Base-by-base conservation (phyloP, 768 basidiomycete genomes). In the Mycena indigotica region DNA sequence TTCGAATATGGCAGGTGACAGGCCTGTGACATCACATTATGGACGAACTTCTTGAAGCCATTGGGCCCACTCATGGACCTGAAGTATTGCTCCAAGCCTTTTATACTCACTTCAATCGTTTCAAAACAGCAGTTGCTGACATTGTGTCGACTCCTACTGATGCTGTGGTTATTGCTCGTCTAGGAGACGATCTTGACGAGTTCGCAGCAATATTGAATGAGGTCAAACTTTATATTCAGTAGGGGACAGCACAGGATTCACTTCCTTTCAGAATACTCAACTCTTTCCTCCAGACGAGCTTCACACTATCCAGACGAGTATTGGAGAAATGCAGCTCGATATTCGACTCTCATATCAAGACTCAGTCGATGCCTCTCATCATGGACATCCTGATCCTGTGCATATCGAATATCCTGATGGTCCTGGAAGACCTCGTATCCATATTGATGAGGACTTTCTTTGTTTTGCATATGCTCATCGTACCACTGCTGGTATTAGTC, bases 371-470 rank as follows among this genome's bases (percentile, higher is more conserved):
- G 50, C 50, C 13, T 51, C 50, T 5, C 50, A 51, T 23, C 50
- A 51, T 15, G 50, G 50, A 29, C 29, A 17, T 4, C 50, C 50
- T 12, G 15, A 29, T 4, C 28, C 35, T 25, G 30, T 45, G 3
- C 38, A 52, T 24, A 16, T 15, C 13, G 38, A 28, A 16, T 50
- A 23, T n/a, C 65, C 64, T 16, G 63, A 64, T 12, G 21, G 41
- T 19, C 60, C 41, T 10, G 71, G 72, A 1, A 63, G 67, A 4
- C 72, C 72, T 2, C 53, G 65, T 12, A 56, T 71, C 1, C 62
- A 66, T 6, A 70, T 73, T 17, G 64, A 73, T 39, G 60, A 56
- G 3, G 29, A 59, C 2, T 61, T 72, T 44, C 61, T 72, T 3
- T 19, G 55, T 19, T 41, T 52, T 32, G 64, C 66, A 2, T 39